Percentiles rank a stretch among this genome's conserved stretches.
These are phyloP conservation scores for Theileria sp. DNA, from an alignment of 169 alveolate species.

Conservation along the genomic window DNA sequence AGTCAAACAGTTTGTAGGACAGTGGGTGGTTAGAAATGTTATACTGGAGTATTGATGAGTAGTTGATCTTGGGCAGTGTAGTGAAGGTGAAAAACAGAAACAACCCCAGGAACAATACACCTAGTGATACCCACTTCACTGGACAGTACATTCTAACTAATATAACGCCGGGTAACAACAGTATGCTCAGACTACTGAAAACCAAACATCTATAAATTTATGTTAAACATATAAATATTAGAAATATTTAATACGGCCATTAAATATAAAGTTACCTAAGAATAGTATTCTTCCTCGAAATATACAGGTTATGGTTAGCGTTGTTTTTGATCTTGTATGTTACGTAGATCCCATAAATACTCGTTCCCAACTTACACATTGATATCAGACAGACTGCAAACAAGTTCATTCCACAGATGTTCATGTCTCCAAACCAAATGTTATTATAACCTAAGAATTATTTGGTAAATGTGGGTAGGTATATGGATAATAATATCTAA, in stretches of 20 bases:
- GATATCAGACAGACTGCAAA: constrained; percentile 36
- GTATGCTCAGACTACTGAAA: constrained; percentile 23
- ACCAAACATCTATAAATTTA: constrained; percentile 30
- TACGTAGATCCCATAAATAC: constrained; percentile 26
- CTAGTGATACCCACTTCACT: neutral
- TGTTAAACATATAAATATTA: neutral
- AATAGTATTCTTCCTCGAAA: neutral
- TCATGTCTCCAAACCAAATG: neutral
- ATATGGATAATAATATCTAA: neutral
- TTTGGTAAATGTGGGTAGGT: neutral
- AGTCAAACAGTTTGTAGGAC: constrained; percentile 58
- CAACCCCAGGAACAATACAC: constrained; percentile 7
- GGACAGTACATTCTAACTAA: neutral
- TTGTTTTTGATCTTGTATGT: constrained; percentile 18
- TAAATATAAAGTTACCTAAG: neutral
- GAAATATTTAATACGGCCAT: neutral
- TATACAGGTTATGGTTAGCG: neutral
- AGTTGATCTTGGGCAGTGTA: constrained; percentile 40
- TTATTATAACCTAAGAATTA: neutral
- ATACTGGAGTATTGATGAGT: constrained; percentile 37
- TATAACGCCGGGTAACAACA: constrained; percentile 27
- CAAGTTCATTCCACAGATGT: constrained; percentile 17
- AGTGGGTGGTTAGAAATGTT: constrained; percentile 50
- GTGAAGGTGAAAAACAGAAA: constrained; percentile 54
- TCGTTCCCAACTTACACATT: constrained; percentile 50